Evolutionary conservation across 208 protist species (phyloP).

Genomic region (Trypanosoma cruzi): DNA sequence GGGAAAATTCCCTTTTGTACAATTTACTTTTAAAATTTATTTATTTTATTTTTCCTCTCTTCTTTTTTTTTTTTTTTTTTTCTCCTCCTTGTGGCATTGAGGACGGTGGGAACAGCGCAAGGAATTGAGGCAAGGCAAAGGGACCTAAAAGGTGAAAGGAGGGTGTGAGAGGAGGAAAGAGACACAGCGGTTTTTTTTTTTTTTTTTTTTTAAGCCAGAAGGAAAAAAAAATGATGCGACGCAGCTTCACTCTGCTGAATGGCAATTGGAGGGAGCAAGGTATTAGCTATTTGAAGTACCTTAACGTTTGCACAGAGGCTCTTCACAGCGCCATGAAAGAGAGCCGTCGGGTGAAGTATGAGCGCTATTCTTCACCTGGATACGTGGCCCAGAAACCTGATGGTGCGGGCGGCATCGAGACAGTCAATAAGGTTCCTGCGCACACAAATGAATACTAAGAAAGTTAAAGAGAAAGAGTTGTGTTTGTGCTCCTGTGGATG

Average conservation of each 20-base stretch:
- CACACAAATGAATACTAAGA: slow-evolving; percentile 82
- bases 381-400: slow-evolving; percentile 71
- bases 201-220: not conserved
- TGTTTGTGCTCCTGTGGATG: slow-evolving; percentile 10
- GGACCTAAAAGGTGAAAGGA: too few relatives aligned
- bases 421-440: slow-evolving; percentile 69
- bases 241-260: slow-evolving; percentile 46
- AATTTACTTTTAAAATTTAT: not conserved
- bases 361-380: slow-evolving; percentile 69
- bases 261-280: slow-evolving; percentile 85
- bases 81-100: too few relatives aligned
- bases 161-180: too few relatives aligned
- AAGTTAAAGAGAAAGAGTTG: not conserved
- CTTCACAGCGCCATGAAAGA: slow-evolving; percentile 82
- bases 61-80: slow-evolving; percentile 13
- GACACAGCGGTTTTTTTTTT: too few relatives aligned
- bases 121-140: too few relatives aligned
- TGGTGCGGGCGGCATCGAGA: slow-evolving; percentile 53
- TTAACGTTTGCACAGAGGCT: slow-evolving; percentile 88
- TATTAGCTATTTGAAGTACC: slow-evolving; percentile 92
- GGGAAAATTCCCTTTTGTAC: not conserved
- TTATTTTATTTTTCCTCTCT: not conserved
- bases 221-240: slow-evolving; percentile 57
- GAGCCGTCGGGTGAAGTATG: slow-evolving; percentile 63
- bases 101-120: too few relatives aligned